Conservation (phyloP, 1,284 basidiomycete genomes). For the Fomitiporia mediterranea region DNA sequence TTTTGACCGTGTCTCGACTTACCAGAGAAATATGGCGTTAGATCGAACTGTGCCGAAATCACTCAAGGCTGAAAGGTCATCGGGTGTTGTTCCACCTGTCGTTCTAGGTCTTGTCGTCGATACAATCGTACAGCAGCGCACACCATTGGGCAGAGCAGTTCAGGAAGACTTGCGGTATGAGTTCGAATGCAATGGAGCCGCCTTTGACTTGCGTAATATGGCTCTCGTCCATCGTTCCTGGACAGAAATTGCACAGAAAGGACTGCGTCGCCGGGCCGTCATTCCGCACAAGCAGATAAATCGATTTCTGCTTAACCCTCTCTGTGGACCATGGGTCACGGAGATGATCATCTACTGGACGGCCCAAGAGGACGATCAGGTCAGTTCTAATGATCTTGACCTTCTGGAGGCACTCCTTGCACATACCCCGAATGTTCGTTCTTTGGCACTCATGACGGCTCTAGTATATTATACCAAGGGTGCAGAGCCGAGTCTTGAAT, state of each 20-base stretch:
- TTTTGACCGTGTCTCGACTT: not conserved
- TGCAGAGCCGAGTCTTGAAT: not conserved
- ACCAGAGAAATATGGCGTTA: no score
- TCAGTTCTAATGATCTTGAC: not conserved
- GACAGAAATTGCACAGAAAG: not conserved
- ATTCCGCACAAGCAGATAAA: slow-evolving; percentile 4
- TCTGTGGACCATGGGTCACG: slow-evolving; percentile 1
- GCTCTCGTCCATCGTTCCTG: slow-evolving; percentile 4
- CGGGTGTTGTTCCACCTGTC: not conserved
- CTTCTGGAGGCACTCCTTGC: not conserved
- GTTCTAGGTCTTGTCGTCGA: not conserved
- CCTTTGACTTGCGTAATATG: slow-evolving; percentile 1
- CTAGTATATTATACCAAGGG: not conserved
- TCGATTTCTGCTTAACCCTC: not conserved
- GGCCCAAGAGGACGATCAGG: not conserved
- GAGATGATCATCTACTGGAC: slow-evolving; percentile 8
- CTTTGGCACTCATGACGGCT: slow-evolving; percentile 1
- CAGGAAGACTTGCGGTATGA: not conserved
- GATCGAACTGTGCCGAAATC: no score
- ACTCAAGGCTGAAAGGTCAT: no score
- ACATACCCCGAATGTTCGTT: not conserved
- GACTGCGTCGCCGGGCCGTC: not conserved
- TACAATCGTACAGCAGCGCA: not conserved
- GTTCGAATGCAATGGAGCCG: not conserved
- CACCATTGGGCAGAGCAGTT: not conserved